A percentile compares a stretch with the other conserved stretches of the same genome.
Evolutionary conservation across 2,329 filamentous ascomycete species (phyloP).

Genomic region (Pseudonectria buxi): DNA sequence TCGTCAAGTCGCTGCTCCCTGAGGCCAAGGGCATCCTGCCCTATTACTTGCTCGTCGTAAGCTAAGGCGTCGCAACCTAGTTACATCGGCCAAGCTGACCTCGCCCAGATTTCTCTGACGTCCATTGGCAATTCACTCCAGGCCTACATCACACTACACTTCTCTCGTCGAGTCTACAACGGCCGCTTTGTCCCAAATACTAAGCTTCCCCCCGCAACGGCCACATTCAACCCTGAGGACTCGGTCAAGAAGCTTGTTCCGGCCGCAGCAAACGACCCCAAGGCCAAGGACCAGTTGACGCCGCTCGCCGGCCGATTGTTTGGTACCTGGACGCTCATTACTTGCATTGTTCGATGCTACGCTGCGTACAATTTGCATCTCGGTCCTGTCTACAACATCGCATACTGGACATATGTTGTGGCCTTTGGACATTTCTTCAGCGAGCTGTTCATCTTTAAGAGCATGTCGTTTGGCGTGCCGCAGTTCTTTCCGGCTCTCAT

Average conservation of each 20-base stretch:
- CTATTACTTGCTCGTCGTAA: constrained; percentile 52
- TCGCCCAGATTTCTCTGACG: constrained; percentile 65
- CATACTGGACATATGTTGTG: constrained; percentile 73
- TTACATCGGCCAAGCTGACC: constrained; percentile 5
- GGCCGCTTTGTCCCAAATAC: constrained; percentile 51
- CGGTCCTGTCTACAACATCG: constrained; percentile 68
- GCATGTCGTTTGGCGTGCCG: constrained; percentile 55
- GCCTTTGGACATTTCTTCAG: constrained; percentile 71
- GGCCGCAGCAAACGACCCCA: constrained; percentile 35
- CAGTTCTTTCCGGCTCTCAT: constrained; percentile 50
- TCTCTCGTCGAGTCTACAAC: constrained; percentile 82
- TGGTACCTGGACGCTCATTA: constrained; percentile 80
- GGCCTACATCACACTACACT: constrained; percentile 71
- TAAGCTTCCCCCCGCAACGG: constrained; percentile 34
- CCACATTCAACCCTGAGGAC: constrained; percentile 44
- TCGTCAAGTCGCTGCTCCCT: constrained; percentile 39
- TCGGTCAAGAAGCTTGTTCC: constrained; percentile 45
- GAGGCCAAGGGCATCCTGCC: constrained; percentile 47
- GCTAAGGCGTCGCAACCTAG: constrained; percentile 15
- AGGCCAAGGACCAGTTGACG: constrained; percentile 56
- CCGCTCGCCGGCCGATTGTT: constrained; percentile 73
- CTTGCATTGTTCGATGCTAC: constrained; percentile 70
- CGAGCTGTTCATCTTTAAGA: constrained; percentile 77
- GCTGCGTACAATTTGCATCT: constrained; percentile 76
- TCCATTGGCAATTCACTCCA: constrained; percentile 82